A percentile compares a stretch with the other conserved stretches of the same genome.
These are phyloP conservation scores for Mortierella sp. DNA, from an alignment of 371 early-diverging fungal genomes.

Conservation along the genomic window DNA sequence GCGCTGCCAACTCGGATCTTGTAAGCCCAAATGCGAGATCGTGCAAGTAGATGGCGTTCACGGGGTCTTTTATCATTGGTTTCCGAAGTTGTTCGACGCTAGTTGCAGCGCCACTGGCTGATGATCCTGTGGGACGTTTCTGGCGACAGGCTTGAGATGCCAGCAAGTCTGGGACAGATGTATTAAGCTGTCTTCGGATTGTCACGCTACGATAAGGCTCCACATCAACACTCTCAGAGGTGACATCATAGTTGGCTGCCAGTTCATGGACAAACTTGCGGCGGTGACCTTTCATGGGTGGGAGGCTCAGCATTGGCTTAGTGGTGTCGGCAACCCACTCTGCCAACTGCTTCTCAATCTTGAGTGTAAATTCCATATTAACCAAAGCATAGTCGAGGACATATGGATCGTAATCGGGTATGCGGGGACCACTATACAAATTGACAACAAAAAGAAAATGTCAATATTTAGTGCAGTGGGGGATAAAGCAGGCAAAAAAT, in stretches of 20 bases:
- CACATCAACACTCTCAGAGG: slow-evolving; percentile 77
- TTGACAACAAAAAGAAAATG: too few relatives aligned
- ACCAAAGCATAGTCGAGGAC: slow-evolving; percentile 72
- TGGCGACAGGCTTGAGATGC: slow-evolving; percentile 46
- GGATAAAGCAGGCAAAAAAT: slow-evolving; percentile 1
- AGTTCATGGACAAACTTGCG: slow-evolving; percentile 81
- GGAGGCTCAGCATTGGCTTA: slow-evolving; percentile 65
- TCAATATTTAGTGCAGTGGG: slow-evolving; percentile 62
- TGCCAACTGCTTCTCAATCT: slow-evolving; percentile 69
- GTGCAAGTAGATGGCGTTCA: slow-evolving; percentile 68
- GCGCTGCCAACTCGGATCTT: slow-evolving; percentile 61
- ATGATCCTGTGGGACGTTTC: slow-evolving; percentile 22
- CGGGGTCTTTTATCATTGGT: slow-evolving; percentile 53
- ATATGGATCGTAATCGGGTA: slow-evolving; percentile 71
- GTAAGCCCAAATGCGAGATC: slow-evolving; percentile 68
- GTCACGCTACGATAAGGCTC: slow-evolving; percentile 81
- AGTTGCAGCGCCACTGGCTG: slow-evolving; percentile 10
- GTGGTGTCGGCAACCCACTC: slow-evolving; percentile 70
- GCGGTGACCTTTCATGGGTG: slow-evolving; percentile 75
- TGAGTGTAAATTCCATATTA: slow-evolving; percentile 71
- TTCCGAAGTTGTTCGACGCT: slow-evolving; percentile 48
- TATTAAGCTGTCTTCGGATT: slow-evolving; percentile 64
- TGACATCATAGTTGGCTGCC: slow-evolving; percentile 73
- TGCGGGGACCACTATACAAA: slow-evolving; percentile 35
- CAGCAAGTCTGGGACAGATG: slow-evolving; percentile 57